Conservation (phyloP, 371 early-diverging fungal species). For the Lichtheimia ornata region DNA sequence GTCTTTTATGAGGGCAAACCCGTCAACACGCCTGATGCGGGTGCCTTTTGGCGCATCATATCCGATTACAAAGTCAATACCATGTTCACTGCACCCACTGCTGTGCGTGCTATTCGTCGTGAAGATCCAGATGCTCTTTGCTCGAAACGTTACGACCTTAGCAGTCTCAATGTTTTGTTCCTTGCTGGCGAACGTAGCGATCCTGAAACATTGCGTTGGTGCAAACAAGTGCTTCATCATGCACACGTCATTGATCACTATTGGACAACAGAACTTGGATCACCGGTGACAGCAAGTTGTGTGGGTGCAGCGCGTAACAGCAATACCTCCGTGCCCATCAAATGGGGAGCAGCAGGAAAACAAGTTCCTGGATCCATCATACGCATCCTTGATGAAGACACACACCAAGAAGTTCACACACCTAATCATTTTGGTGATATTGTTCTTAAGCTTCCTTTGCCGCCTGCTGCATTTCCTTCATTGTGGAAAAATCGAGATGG, state of each 20-base stretch:
- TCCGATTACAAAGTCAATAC: constrained; percentile 78
- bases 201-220: constrained; percentile 76
- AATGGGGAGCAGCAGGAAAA: constrained; percentile 70
- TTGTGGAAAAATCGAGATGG: constrained; percentile 80
- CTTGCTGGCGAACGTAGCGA: constrained; percentile 93
- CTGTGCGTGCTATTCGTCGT: constrained; percentile 81
- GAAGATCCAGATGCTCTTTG: constrained; percentile 72
- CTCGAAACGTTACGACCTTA: constrained; percentile 62
- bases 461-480: constrained; percentile 74
- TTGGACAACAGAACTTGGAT: constrained; percentile 91
- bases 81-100: constrained; percentile 94
- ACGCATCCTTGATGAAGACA: constrained; percentile 56
- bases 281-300: constrained; percentile 75
- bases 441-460: constrained; percentile 79
- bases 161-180: constrained; percentile 67
- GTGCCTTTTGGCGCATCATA: constrained; percentile 80
- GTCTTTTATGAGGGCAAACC: constrained; percentile 93
- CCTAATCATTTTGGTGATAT: constrained; percentile 74
- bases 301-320: constrained; percentile 51
- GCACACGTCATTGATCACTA: constrained; percentile 79
- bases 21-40: constrained; percentile 80
- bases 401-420: constrained; percentile 46
- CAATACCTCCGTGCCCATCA: constrained; percentile 17
- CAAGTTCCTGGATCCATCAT: constrained; percentile 81
- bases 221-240: constrained; percentile 58